phyloP scores from a whole-genome alignment of 2,329 filamentous ascomycete species.

The Exutisphaerella laricina region DNA sequence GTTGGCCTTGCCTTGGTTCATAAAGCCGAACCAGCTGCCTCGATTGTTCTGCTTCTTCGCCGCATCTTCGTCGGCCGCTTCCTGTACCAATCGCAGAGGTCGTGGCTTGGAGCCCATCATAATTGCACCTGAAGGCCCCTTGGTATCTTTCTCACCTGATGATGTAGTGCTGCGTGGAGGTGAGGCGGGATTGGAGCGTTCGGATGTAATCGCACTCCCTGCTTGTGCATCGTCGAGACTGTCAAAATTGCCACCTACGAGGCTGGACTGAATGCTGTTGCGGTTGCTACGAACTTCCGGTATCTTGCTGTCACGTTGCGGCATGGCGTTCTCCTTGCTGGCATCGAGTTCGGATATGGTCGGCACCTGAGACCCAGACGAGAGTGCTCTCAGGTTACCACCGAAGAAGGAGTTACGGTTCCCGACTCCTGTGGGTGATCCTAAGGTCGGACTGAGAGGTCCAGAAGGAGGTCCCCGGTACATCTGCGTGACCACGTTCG shows the following conservation, averaged over 20 bases:
- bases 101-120: constrained; percentile 65
- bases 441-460: constrained; percentile 46
- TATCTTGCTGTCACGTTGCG: constrained; percentile 30
- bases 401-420: constrained; percentile 55
- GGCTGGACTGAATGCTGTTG: constrained; percentile 22
- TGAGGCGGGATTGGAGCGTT: constrained; percentile 45
- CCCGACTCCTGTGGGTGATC: constrained; percentile 45
- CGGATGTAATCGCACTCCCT: constrained; percentile 16
- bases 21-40: constrained; percentile 46
- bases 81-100: constrained; percentile 80
- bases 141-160: constrained; percentile 27
- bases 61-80: constrained; percentile 47
- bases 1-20: constrained; percentile 32
- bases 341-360: constrained; percentile 26
- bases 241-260: constrained; percentile 11
- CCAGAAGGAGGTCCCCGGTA: constrained; percentile 57
- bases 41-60: constrained; percentile 42
- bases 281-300: constrained; percentile 20
- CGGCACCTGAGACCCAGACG: constrained; percentile 46
- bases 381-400: constrained; percentile 27
- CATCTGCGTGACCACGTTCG: constrained; percentile 80
- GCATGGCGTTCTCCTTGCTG: constrained; percentile 19
- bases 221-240: constrained; percentile 9
- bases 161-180: constrained; percentile 54
- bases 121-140: constrained; percentile 33